These are phyloP conservation scores for Vitis hybrid DNA, from an alignment of 177 flowering plant species.

Conservation along the genomic window DNA sequence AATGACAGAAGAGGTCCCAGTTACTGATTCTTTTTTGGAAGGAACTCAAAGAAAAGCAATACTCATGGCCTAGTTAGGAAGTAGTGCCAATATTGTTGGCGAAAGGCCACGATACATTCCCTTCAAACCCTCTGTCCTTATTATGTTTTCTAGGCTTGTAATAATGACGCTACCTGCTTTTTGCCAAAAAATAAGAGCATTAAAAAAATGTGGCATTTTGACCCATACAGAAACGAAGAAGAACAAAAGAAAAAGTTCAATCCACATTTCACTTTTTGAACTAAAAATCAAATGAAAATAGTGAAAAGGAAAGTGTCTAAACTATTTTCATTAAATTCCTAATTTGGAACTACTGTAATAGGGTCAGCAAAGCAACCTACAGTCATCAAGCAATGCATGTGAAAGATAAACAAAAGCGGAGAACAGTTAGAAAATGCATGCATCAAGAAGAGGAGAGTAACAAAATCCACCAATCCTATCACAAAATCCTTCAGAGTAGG, in stretches of 20 bases:
- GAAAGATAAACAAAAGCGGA: too few species aligned
- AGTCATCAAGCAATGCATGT: too few species aligned
- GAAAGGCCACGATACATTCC: slow-evolving; percentile 92
- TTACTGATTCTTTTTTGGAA: not conserved
- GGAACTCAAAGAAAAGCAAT: slow-evolving; percentile 2
- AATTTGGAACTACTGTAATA: too few species aligned
- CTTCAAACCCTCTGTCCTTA: slow-evolving; percentile 64
- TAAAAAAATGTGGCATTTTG: not conserved
- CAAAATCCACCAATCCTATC: too few species aligned
- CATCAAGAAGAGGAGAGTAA: too few species aligned
- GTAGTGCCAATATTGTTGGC: slow-evolving; percentile 75
- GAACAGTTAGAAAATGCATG: too few species aligned
- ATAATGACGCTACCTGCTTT: slow-evolving; percentile 65
- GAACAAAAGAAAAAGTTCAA: not conserved
- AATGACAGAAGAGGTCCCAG: not conserved
- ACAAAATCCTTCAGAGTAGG: too few species aligned
- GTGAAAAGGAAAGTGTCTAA: too few species aligned
- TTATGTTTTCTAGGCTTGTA: slow-evolving; percentile 55
- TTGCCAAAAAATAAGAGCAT: slow-evolving; percentile 4
- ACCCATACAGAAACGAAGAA: not conserved
- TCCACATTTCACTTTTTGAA: not conserved
- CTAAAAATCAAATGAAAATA: too few species aligned
- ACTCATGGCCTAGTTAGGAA: slow-evolving; percentile 94
- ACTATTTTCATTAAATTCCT: too few species aligned
- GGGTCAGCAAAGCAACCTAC: too few species aligned